Evolutionary conservation across 73 alveolate species (phyloP).

Genomic region (Durusdinium trenchii): DNA sequence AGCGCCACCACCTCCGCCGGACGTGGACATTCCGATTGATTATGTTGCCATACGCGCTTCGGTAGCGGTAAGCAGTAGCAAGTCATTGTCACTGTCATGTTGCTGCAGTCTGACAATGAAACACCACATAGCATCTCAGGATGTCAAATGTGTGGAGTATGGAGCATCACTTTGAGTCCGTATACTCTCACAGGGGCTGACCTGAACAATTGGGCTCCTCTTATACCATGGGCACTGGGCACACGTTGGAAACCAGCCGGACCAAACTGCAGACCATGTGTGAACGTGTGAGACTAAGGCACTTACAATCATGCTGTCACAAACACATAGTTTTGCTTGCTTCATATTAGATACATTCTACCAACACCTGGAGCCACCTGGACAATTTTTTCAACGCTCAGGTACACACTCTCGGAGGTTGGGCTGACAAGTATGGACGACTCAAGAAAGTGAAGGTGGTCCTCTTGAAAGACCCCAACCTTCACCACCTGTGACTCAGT

Average conservation of each 20-base stretch:
- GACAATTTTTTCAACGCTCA: too few species aligned
- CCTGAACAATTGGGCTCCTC: background rate
- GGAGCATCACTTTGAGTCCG: background rate
- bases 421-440: background rate
- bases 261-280: background rate
- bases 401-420: background rate
- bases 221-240: conserved; percentile 3
- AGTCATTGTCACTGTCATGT: background rate
- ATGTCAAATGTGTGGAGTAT: conserved; percentile 6
- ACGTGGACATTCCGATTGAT: background rate
- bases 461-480: background rate
- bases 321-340: too few species aligned
- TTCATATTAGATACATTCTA: too few species aligned
- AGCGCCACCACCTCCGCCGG: background rate
- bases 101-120: too few species aligned
- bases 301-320: too few species aligned
- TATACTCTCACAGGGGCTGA: background rate
- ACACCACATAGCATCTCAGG: background rate
- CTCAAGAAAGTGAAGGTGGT: background rate
- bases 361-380: too few species aligned
- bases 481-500: background rate
- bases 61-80: background rate
- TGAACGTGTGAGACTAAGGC: too few species aligned
- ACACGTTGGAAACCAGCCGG: background rate
- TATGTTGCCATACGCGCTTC: background rate